A percentile compares a stretch with the other conserved stretches of the same genome.
These are phyloP conservation scores for Vigna trinervia DNA, from an alignment of 306 rosid species.

Conservation along the genomic window DNA sequence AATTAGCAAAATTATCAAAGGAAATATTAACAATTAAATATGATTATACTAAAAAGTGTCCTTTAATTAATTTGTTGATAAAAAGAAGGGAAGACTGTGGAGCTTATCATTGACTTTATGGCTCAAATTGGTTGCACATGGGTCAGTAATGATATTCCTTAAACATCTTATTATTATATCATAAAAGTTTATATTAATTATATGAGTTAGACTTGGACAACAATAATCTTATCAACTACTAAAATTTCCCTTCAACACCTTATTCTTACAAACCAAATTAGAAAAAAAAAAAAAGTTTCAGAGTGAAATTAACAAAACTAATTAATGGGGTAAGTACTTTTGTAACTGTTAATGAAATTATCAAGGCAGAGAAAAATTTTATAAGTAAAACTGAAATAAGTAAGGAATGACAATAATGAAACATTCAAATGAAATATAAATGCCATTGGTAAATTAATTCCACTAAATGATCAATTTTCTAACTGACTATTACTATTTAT, in stretches of 20 bases:
- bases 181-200: neutral
- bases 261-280: neutral
- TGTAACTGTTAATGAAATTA: slow-evolving; percentile 20
- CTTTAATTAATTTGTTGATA: slow-evolving; percentile 46
- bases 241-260: slow-evolving; percentile 35
- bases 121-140: slow-evolving; percentile 68
- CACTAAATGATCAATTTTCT: slow-evolving; percentile 36
- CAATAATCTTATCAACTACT: slow-evolving; percentile 41
- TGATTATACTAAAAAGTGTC: slow-evolving; percentile 45
- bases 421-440: neutral
- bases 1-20: slow-evolving; percentile 29
- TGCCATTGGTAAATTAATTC: neutral
- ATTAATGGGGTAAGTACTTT: slow-evolving; percentile 7
- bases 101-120: slow-evolving; percentile 63
- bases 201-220: slow-evolving; percentile 30
- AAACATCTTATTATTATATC: slow-evolving; percentile 45
- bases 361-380: too few species aligned
- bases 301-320: neutral
- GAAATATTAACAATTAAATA: slow-evolving; percentile 43
- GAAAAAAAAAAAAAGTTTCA: neutral
- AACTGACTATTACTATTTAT: slow-evolving; percentile 32
- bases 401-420: too few species aligned
- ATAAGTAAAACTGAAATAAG: too few species aligned
- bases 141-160: slow-evolving; percentile 58
- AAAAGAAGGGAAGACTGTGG: slow-evolving; percentile 57